Percentiles rank a stretch among this genome's conserved stretches.
phyloP scores from a whole-genome alignment of 2,329 filamentous ascomycete species.

The Ceratocystis cubensis region DNA sequence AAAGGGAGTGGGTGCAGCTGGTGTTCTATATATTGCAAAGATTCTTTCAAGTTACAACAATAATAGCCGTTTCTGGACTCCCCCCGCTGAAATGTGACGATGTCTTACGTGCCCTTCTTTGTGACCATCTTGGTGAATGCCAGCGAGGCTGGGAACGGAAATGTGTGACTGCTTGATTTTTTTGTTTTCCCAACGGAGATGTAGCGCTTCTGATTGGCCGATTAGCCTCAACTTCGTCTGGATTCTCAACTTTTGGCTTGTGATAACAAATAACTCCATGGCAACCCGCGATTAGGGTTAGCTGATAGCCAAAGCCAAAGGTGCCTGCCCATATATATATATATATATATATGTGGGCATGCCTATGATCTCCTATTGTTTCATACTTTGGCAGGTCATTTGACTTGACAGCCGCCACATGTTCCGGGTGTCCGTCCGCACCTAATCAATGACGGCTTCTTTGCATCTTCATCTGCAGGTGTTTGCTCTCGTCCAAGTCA shows the following conservation, averaged over 20 bases:
- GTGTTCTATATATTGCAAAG: neutral
- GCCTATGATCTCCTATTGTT: neutral
- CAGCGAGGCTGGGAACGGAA: constrained; percentile 3
- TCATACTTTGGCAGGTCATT: neutral
- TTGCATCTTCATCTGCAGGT: neutral
- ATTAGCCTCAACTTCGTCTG: neutral
- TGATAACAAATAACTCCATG: neutral
- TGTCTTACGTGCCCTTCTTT: neutral
- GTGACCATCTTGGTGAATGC: neutral
- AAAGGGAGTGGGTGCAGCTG: neutral
- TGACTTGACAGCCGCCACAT: neutral
- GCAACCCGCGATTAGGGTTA: neutral
- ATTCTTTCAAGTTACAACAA: neutral
- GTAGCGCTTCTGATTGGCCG: constrained; percentile 5
- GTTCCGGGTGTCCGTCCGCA: neutral
- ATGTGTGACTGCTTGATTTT: constrained; percentile 7
- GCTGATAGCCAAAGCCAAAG: neutral
- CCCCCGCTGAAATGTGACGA: neutral
- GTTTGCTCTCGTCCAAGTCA: neutral
- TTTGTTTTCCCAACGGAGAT: neutral
- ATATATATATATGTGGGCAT: neutral
- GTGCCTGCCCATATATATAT: neutral
- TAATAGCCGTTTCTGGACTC: no score
- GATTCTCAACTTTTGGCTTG: constrained; percentile 8
- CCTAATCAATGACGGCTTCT: neutral